Evolutionary conservation across 305 asterid species (phyloP).

Genomic region (Rubia balearica): DNA sequence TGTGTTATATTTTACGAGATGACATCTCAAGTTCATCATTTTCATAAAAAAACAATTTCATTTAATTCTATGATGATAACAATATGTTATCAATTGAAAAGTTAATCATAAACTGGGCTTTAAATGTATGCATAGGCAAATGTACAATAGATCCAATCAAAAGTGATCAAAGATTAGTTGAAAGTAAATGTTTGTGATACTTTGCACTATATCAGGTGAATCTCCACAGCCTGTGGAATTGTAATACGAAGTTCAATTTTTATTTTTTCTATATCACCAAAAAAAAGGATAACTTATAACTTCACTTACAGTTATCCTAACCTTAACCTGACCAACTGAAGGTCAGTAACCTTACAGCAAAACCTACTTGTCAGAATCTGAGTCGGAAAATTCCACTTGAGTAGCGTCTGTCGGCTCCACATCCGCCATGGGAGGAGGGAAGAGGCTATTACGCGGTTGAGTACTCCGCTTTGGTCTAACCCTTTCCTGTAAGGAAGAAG

Average conservation of each 20-base stretch:
- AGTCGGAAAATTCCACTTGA: conserved; percentile 53
- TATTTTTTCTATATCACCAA: neutral
- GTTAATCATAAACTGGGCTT: too few species aligned
- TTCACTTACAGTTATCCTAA: too few species aligned
- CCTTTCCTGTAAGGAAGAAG: conserved; percentile 38
- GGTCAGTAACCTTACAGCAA: neutral
- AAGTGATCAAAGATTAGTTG: too few species aligned
- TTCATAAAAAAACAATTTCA: too few species aligned
- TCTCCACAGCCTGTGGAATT: neutral
- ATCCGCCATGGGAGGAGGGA: conserved; percentile 75
- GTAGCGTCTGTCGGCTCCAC: conserved; percentile 52
- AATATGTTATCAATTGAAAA: too few species aligned
- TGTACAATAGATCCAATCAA: too few species aligned
- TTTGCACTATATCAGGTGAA: neutral
- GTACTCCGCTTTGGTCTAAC: conserved; percentile 33
- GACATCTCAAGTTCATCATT: too few species aligned
- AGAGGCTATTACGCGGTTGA: conserved; percentile 40
- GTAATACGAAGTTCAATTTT: neutral
- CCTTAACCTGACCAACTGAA: neutral
- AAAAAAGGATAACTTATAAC: neutral
- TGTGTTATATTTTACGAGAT: too few species aligned
- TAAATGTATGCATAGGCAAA: too few species aligned
- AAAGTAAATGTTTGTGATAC: too few species aligned
- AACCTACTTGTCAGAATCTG: conserved; percentile 41
- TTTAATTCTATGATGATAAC: too few species aligned